Percentiles rank a stretch among this genome's conserved stretches.
phyloP scores from a whole-genome alignment of 305 asterid species.

The Solanum chacoense region DNA sequence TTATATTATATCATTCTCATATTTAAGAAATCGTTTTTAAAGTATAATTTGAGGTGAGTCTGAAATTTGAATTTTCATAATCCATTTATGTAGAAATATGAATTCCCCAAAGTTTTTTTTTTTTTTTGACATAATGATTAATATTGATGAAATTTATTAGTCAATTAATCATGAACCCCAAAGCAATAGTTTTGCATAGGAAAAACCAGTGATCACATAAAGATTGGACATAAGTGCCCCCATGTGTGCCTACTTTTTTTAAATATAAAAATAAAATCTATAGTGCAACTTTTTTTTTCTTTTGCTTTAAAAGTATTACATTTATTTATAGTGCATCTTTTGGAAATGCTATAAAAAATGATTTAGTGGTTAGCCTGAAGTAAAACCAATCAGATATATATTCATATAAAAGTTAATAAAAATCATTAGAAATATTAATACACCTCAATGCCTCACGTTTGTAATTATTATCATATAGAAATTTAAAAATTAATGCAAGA shows the following conservation, averaged over 20 bases:
- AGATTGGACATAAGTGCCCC: constrained; percentile 16
- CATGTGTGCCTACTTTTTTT: constrained; percentile 13
- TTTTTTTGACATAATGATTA: neutral
- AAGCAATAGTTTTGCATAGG: neutral
- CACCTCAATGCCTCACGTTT: neutral
- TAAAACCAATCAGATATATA: neutral
- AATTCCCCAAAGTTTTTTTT: neutral
- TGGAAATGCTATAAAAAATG: neutral
- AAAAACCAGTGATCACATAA: neutral
- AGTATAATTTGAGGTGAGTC: neutral
- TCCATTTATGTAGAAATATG: neutral
- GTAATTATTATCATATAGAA: neutral
- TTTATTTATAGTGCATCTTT: neutral
- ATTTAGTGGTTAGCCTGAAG: neutral
- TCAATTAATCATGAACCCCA: neutral
- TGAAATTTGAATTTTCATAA: neutral
- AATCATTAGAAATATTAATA: neutral
- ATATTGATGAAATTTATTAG: neutral
- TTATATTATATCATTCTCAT: neutral
- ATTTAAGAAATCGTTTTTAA: neutral
- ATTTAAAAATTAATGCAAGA: neutral
- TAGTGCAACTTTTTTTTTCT: neutral
- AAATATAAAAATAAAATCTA: neutral
- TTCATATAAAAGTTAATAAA: neutral
- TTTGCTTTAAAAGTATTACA: neutral